Conservation (phyloP, 768 basidiomycete genomes). For the Roridomyces roridus region DNA sequence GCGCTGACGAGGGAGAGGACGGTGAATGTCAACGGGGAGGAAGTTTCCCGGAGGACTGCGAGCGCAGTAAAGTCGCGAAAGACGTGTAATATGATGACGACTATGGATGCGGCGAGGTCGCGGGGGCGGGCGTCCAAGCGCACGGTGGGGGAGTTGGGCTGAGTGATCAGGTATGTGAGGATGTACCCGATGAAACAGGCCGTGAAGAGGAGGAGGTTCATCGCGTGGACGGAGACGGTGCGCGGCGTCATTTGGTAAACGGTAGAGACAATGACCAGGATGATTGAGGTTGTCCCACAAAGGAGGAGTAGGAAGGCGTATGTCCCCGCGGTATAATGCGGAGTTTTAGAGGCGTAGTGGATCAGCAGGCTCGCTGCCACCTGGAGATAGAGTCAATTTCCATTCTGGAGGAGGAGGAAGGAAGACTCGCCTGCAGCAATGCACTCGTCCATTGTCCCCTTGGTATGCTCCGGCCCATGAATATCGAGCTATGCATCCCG, state of each 20-base stretch:
- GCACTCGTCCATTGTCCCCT: slow-evolving; percentile 2
- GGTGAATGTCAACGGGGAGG: not conserved
- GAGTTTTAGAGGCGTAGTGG: not conserved
- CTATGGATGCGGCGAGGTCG: not conserved
- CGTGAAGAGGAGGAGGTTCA: slow-evolving; percentile 5
- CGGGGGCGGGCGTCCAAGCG: not conserved
- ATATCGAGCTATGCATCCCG: not conserved
- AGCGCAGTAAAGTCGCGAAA: not conserved
- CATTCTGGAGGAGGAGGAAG: not conserved
- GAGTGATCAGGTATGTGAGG: not conserved
- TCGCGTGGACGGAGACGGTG: not conserved
- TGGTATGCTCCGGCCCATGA: not conserved
- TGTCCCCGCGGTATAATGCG: not conserved
- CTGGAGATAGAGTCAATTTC: not conserved
- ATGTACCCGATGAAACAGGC: not conserved
- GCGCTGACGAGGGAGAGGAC: not conserved
- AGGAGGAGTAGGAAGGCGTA: not conserved
- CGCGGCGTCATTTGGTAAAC: not conserved
- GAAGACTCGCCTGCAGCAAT: not conserved
- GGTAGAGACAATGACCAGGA: not conserved
- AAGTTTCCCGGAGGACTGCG: not conserved
- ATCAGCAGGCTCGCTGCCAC: not conserved
- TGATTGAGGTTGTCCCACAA: not conserved
- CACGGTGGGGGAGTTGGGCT: not conserved
- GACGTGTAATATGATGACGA: not conserved